A percentile compares a stretch with the other conserved stretches of the same genome.
phyloP scores from a whole-genome alignment of 2,329 filamentous ascomycete genomes.

The Ophiosphaerella herpotricha region DNA sequence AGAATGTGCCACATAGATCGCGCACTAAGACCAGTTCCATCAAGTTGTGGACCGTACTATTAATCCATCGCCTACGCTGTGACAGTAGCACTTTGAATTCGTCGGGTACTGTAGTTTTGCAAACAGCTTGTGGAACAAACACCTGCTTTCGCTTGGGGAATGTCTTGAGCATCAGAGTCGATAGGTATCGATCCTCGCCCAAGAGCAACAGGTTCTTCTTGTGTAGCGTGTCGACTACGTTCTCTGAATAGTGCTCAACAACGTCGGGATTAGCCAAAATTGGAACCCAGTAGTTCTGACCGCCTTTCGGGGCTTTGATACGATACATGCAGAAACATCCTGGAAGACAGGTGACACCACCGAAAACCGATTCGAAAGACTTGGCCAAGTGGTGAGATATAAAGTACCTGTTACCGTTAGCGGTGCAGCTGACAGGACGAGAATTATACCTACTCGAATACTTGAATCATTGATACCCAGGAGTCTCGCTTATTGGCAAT shows the following conservation, averaged over 20 bases:
- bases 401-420: slow-evolving; percentile 68
- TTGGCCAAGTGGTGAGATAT: slow-evolving; percentile 97
- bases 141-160: slow-evolving; percentile 99
- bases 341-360: slow-evolving; percentile 96
- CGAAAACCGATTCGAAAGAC: slow-evolving; percentile 97
- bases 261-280: slow-evolving; percentile 98
- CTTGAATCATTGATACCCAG: slow-evolving; percentile 98
- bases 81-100: slow-evolving; percentile 90
- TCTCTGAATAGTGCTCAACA: slow-evolving; percentile 98
- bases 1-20: slow-evolving; percentile 97
- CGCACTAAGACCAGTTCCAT: slow-evolving; percentile 96
- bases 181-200: slow-evolving; percentile 92
- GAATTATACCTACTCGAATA: slow-evolving; percentile 73
- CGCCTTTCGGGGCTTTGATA: slow-evolving; percentile 98
- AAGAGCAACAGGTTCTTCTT: slow-evolving; percentile 94
- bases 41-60: slow-evolving; percentile 97
- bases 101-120: slow-evolving; percentile 97
- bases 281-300: slow-evolving; percentile 98
- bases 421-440: slow-evolving; percentile 24
- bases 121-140: slow-evolving; percentile 96
- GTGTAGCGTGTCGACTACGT: slow-evolving; percentile 96
- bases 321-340: slow-evolving; percentile 99
- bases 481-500: slow-evolving; percentile 96
- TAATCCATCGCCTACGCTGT: slow-evolving; percentile 97
- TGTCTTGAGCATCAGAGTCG: slow-evolving; percentile 96